These are phyloP conservation scores for Gliomastix tumulicola DNA, from an alignment of 2,329 filamentous ascomycete species.

Conservation along the genomic window DNA sequence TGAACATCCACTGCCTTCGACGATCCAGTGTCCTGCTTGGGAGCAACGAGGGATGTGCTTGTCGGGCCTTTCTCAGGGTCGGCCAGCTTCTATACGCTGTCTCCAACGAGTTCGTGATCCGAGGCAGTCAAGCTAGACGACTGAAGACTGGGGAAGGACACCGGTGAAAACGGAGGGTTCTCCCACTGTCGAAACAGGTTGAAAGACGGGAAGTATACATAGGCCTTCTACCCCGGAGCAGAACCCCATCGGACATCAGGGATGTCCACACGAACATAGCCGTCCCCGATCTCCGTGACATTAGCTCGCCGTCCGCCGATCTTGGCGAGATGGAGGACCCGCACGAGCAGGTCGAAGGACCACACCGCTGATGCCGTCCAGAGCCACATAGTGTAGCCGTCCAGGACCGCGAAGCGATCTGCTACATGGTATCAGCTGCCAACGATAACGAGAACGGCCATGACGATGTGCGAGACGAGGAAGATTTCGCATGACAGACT, in stretches of 20 bases:
- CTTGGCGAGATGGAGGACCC: conserved; percentile 33
- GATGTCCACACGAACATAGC: conserved; percentile 32
- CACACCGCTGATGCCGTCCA: conserved; percentile 32
- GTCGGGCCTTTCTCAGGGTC: neutral
- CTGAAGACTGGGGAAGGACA: conserved; percentile 15
- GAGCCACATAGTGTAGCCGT: conserved; percentile 35
- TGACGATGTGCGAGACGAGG: conserved; percentile 27
- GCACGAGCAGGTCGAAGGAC: conserved; percentile 18
- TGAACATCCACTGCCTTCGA: conserved; percentile 26
- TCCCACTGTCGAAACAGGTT: conserved; percentile 34
- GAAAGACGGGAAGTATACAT: conserved; percentile 42
- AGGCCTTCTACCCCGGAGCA: conserved; percentile 27
- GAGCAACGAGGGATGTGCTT: too few species aligned
- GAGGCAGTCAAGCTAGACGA: too few species aligned
- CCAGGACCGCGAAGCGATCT: neutral
- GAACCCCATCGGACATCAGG: conserved; percentile 24
- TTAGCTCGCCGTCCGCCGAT: conserved; percentile 26
- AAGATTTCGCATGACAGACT: conserved; percentile 30
- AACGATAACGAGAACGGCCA: conserved; percentile 28
- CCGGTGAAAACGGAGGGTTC: conserved; percentile 46
- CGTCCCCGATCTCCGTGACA: conserved; percentile 23
- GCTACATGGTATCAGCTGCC: conserved; percentile 31
- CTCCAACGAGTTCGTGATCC: neutral
- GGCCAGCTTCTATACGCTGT: too few species aligned
- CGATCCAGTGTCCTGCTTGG: neutral